Evolutionary conservation across 352 stramenopile species (phyloP).

Genomic region (Globisporangium iwayamae): DNA sequence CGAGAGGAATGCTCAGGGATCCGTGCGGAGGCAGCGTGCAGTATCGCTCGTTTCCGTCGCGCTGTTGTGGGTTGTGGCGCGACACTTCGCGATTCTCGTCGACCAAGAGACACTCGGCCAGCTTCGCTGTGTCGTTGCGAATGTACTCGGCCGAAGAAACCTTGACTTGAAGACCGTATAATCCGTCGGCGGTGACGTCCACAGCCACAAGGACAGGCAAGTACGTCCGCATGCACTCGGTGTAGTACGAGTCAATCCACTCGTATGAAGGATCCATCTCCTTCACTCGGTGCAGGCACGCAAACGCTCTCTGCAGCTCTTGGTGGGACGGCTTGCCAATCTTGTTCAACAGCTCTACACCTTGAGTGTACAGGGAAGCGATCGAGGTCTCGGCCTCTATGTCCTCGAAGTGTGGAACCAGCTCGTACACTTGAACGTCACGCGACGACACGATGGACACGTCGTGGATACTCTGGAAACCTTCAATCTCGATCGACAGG

Average conservation of each 20-base stretch:
- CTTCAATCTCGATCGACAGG: slow-evolving; percentile 75
- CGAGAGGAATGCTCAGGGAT: slow-evolving; percentile 65
- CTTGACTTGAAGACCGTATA: slow-evolving; percentile 76
- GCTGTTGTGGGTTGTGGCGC: slow-evolving; percentile 57
- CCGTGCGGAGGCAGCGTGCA: slow-evolving; percentile 50
- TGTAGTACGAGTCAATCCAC: slow-evolving; percentile 84
- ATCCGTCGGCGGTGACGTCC: slow-evolving; percentile 64
- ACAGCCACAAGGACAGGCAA: slow-evolving; percentile 68
- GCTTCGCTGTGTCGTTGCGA: slow-evolving; percentile 76
- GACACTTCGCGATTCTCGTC: slow-evolving; percentile 46
- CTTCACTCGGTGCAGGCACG: slow-evolving; percentile 67
- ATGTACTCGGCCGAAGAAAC: slow-evolving; percentile 67
- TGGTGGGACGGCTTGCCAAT: slow-evolving; percentile 45
- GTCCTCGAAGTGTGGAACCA: slow-evolving; percentile 71
- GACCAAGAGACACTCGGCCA: slow-evolving; percentile 69
- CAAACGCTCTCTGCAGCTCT: slow-evolving; percentile 72
- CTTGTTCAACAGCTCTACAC: slow-evolving; percentile 61
- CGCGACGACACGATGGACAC: slow-evolving; percentile 66
- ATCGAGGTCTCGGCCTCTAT: slow-evolving; percentile 66
- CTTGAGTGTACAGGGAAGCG: slow-evolving; percentile 62
- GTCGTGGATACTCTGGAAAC: slow-evolving; percentile 59
- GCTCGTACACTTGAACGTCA: slow-evolving; percentile 74
- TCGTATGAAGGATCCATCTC: slow-evolving; percentile 73
- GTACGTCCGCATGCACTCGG: slow-evolving; percentile 60
- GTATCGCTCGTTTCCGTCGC: slow-evolving; percentile 39